phyloP scores from a whole-genome alignment of 805 yeast species.

The Sugiyamaella boreocaroliniensis region DNA sequence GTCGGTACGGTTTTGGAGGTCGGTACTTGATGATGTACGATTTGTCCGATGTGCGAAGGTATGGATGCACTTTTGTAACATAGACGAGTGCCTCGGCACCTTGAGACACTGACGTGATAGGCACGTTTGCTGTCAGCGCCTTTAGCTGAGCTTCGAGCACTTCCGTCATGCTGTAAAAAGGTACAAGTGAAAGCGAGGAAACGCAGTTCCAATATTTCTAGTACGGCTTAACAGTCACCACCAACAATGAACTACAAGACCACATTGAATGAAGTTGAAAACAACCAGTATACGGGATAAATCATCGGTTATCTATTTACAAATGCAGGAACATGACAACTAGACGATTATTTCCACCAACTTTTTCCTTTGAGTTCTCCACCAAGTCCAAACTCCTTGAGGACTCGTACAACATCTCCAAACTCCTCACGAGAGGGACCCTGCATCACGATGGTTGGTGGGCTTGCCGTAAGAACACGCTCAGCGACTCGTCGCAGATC shows the following conservation, averaged over 20 bases:
- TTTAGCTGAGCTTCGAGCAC: constrained; percentile 13
- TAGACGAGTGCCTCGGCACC: constrained; percentile 91
- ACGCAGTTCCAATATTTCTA: too few species aligned
- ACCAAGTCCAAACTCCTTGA: constrained; percentile 59
- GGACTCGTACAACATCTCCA: constrained; percentile 70
- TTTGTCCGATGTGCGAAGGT: constrained; percentile 27
- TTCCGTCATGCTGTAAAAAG: constrained; percentile 3
- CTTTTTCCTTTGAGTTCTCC: neutral
- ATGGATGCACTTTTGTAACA: constrained; percentile 59
- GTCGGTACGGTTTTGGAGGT: constrained; percentile 87
- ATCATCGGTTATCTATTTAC: neutral
- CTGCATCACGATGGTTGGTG: constrained; percentile 83
- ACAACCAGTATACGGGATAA: too few species aligned
- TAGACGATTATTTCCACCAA: neutral
- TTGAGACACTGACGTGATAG: constrained; percentile 58
- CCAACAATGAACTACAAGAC: too few species aligned
- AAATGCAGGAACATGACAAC: neutral
- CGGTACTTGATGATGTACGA: constrained; percentile 69
- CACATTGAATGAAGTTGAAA: too few species aligned
- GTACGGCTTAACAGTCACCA: too few species aligned
- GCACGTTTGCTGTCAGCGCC: constrained; percentile 30
- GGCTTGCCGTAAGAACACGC: constrained; percentile 60
- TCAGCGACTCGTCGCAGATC: constrained; percentile 73
- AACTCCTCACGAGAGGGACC: constrained; percentile 70
- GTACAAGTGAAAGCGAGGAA: neutral